Percentiles rank a stretch among this genome's conserved stretches.
These are phyloP conservation scores for Linnemannia exigua DNA, from an alignment of 192 early-diverging fungal genomes.

Conservation along the genomic window DNA sequence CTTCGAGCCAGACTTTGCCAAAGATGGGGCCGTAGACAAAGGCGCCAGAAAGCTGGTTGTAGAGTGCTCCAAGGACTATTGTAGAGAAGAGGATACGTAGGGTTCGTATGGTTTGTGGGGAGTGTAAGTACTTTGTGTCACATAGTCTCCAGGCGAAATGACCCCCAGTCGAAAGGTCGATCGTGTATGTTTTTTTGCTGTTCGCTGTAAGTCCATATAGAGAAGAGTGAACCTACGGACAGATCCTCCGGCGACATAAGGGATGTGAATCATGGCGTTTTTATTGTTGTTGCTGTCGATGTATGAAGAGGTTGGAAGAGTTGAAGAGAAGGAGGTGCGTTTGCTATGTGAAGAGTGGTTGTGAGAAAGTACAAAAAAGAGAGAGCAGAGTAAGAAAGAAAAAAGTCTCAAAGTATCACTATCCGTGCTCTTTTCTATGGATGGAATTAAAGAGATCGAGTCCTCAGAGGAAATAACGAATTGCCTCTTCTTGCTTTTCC, in stretches of 20 bases:
- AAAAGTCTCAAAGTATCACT: no score
- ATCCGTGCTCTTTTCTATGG: not conserved
- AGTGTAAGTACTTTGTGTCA: not conserved
- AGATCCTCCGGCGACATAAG: slow-evolving; percentile 45
- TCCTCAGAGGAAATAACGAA: no score
- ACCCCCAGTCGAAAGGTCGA: not conserved
- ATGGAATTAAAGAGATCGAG: not conserved
- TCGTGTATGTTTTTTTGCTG: not conserved
- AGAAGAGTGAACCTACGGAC: slow-evolving; percentile 27
- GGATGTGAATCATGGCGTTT: slow-evolving; percentile 46
- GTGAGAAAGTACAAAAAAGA: not conserved
- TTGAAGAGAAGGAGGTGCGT: not conserved
- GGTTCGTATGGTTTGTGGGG: no score
- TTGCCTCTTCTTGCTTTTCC: no score
- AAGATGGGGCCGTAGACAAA: slow-evolving; percentile 55
- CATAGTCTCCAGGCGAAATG: not conserved
- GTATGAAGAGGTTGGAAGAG: not conserved
- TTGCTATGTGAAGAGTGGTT: not conserved
- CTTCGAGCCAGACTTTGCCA: slow-evolving; percentile 48
- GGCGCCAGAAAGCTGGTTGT: slow-evolving; percentile 47
- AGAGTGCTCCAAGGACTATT: slow-evolving; percentile 43
- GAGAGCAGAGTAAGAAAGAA: not conserved
- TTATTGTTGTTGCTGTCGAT: not conserved
- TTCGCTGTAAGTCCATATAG: not conserved
- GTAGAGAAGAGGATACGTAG: not conserved